These are phyloP conservation scores for Helianthus annuus DNA, from an alignment of 129 eudicot species.

Conservation along the genomic window HanXRQr2.0-SUNRISE NC_035435.2:157305680-157306179, in stretches of 20 bases:
- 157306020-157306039: background rate
- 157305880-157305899: background rate
- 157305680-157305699: background rate
- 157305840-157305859: background rate
- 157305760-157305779: background rate
- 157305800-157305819: background rate
- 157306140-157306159: constrained; percentile 32
- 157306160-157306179: constrained; percentile 34
- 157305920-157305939: background rate
- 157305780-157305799: background rate
- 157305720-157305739: background rate
- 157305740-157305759: too few species aligned
- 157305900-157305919: background rate
- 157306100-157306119: constrained; percentile 36
- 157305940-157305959: background rate
- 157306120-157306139: constrained; percentile 33
- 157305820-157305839: background rate
- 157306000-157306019: background rate
- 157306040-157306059: background rate
- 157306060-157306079: too few species aligned
- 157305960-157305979: background rate
- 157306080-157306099: background rate
- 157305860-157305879: background rate
- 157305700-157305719: background rate
- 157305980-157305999: background rate